Conservation (phyloP, 202 grass and related monocot species). For the Carex sylvatica region DNA sequence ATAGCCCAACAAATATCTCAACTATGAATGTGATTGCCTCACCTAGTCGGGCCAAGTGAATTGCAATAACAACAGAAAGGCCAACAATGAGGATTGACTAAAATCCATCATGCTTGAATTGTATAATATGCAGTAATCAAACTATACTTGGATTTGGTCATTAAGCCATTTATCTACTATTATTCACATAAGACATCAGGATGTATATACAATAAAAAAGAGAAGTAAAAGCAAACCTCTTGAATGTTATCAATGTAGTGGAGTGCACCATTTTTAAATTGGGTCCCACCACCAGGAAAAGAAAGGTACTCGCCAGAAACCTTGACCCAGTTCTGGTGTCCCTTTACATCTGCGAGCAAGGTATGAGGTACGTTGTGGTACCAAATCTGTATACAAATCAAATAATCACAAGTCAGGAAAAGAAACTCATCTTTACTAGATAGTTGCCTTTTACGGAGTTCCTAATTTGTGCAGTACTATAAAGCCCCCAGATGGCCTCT, state of each 20-base stretch:
- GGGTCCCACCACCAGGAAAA: slow-evolving; percentile 93
- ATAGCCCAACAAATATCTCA: background rate
- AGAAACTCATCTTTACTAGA: background rate
- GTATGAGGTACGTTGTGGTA: slow-evolving; percentile 95
- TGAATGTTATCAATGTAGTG: slow-evolving; percentile 87
- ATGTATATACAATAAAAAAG: background rate
- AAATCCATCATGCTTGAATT: background rate
- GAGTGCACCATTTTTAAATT: slow-evolving; percentile 87
- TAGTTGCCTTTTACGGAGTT: background rate
- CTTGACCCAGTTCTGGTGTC: slow-evolving; percentile 92
- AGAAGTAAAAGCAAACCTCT: slow-evolving; percentile 29
- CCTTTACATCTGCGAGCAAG: slow-evolving; percentile 59
- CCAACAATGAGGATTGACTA: background rate
- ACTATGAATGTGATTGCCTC: background rate
- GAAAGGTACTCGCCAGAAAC: slow-evolving; percentile 83
- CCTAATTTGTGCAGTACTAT: background rate
- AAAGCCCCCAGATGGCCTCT: background rate
- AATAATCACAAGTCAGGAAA: slow-evolving; percentile 1
- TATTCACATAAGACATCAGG: background rate
- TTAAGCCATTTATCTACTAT: background rate
- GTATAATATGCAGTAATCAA: background rate
- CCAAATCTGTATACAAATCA: slow-evolving; percentile 60
- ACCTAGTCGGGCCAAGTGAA: background rate
- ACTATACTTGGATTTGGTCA: background rate
- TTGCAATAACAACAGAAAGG: background rate